A percentile compares a stretch with the other conserved stretches of the same genome.
Evolutionary conservation across 129 eudicot species (phyloP).

Genomic region (Smallanthus sonchifolius): DNA sequence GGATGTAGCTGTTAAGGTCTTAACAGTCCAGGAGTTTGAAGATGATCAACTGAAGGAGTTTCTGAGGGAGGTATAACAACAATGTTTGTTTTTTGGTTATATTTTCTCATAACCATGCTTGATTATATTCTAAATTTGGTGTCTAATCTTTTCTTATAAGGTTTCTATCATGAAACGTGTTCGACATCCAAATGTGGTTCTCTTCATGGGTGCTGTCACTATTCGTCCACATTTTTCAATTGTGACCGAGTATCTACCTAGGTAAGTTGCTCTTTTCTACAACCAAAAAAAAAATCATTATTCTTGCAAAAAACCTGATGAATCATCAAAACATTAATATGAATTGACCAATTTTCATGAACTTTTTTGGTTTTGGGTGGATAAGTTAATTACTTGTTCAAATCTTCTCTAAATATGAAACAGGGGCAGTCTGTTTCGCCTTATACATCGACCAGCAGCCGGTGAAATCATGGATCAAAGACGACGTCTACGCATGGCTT

Average conservation of each 20-base stretch:
- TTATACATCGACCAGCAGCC: constrained; percentile 84
- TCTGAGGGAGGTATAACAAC: constrained; percentile 67
- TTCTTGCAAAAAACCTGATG: constrained; percentile 6
- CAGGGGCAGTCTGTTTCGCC: constrained; percentile 92
- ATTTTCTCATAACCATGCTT: not conserved
- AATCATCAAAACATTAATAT: not conserved
- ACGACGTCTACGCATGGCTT: constrained; percentile 84
- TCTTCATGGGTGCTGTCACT: constrained; percentile 99
- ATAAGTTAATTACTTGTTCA: not conserved
- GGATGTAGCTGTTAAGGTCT: constrained; percentile 98
- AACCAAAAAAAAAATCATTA: not conserved
- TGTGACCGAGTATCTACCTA: constrained; percentile 87
- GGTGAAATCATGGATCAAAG: constrained; percentile 82
- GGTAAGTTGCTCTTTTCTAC: constrained; percentile 31
- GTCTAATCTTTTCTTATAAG: constrained; percentile 27
- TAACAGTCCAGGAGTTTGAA: constrained; percentile 77
- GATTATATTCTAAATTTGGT: not conserved
- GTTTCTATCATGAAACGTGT: constrained; percentile 96
- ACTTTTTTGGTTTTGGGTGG: not conserved
- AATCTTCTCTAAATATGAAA: not conserved
- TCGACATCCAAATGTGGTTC: constrained; percentile 98
- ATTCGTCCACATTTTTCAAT: constrained; percentile 86
- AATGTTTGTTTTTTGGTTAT: not conserved
- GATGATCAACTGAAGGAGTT: constrained; percentile 93
- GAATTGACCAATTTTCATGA: not conserved